These are phyloP conservation scores for Trypanosoma boissoni DNA, from an alignment of 208 protist species.

Conservation along the genomic window DNA sequence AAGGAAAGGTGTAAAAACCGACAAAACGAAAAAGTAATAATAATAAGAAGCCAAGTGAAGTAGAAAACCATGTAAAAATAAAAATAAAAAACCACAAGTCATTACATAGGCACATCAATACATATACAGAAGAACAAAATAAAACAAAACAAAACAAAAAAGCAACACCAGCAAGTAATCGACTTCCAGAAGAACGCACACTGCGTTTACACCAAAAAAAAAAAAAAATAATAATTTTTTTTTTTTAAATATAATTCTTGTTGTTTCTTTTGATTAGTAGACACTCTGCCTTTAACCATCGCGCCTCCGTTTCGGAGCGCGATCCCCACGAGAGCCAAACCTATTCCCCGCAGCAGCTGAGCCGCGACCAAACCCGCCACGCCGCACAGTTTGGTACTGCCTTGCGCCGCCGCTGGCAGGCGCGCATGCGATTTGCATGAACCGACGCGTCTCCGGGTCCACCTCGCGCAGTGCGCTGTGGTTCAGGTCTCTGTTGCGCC, in stretches of 20 bases:
- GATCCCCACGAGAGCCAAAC: too few relatives aligned
- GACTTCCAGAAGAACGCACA: too few relatives aligned
- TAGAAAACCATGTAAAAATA: background rate
- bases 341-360: background rate
- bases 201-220: too few relatives aligned
- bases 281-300: too few relatives aligned
- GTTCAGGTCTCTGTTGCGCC: constrained; percentile 44
- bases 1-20: too few relatives aligned
- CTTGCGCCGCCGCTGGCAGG: constrained; percentile 16
- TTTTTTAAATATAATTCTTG: too few relatives aligned
- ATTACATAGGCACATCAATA: background rate
- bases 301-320: too few relatives aligned
- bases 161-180: constrained; percentile 3
- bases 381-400: constrained; percentile 13
- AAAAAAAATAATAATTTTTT: too few relatives aligned
- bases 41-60: too few relatives aligned
- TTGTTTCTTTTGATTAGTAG: too few relatives aligned
- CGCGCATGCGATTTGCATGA: constrained; percentile 47
- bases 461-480: constrained; percentile 79
- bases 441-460: constrained; percentile 54
- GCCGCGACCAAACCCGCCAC: background rate
- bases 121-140: constrained; percentile 9
- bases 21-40: too few relatives aligned
- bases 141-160: constrained; percentile 13
- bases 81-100: background rate